These are phyloP conservation scores for Penicillium coffeae DNA, from an alignment of 495 filamentous ascomycete species.

Conservation along the genomic window DNA sequence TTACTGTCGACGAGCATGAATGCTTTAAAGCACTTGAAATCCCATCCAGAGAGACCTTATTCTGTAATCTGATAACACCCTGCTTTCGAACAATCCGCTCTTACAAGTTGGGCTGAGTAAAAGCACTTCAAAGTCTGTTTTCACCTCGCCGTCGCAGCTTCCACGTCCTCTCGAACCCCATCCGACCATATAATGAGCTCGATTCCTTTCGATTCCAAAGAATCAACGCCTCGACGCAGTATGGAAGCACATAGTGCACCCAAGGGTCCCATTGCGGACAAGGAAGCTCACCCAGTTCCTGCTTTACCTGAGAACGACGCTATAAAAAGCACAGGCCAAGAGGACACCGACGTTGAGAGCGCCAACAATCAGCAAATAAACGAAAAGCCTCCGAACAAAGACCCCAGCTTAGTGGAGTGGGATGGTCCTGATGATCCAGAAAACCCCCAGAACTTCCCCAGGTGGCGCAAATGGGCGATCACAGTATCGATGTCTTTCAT, in stretches of 20 bases:
- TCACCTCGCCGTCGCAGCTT: not conserved
- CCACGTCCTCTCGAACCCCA: not conserved
- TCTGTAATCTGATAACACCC: not conserved
- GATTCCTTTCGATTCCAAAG: not conserved
- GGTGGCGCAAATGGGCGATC: constrained; percentile 62
- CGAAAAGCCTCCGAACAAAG: constrained; percentile 22
- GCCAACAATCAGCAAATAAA: constrained; percentile 1
- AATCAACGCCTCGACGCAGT: not conserved
- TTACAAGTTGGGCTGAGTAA: not conserved
- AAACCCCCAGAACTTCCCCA: constrained; percentile 68
- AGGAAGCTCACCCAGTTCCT: not conserved
- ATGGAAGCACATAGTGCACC: not conserved
- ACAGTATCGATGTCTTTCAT: constrained; percentile 57
- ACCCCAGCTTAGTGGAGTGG: constrained; percentile 43
- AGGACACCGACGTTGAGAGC: constrained; percentile 22
- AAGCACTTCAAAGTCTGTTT: too few relatives aligned
- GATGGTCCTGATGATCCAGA: constrained; percentile 57
- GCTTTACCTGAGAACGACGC: constrained; percentile 1
- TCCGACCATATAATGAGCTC: not conserved
- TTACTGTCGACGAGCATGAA: not conserved
- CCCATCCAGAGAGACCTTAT: not conserved
- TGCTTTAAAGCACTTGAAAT: not conserved
- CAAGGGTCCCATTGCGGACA: not conserved
- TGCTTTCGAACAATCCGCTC: not conserved
- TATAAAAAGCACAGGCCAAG: not conserved